Evolutionary conservation across 495 filamentous ascomycete genomes (phyloP), one percentile per base, ranked within the genome.

Genomic region (Penicillium longicatenatum): DNA sequence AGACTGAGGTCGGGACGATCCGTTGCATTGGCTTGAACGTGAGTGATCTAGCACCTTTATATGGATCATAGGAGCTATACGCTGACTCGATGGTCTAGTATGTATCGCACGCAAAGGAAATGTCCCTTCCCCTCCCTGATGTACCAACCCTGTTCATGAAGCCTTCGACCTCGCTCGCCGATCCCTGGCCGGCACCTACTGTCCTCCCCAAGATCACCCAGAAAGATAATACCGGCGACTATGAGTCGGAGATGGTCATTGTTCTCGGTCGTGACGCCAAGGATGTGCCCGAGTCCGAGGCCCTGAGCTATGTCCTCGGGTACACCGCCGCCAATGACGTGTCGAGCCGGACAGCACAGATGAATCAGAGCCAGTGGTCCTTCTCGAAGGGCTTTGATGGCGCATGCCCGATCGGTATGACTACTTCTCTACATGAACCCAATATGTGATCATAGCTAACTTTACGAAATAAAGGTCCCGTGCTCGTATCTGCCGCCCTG

Each of bases 381-480:
- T 75, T 92, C 4, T 90, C 89, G 3, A 95, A 95, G 73, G 89
- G 90, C 1, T 93, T 92, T 63, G 91, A 95, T 68, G 86, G 86
- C 33, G 86, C 87, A 75, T 91, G 89, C 43, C 91, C 90, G 0
- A 86, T 84, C 60, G 91, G 90, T 77, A 54, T 43, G 64, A 56
- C 39, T 30, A 29, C 43, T 47, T 14, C 6, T 29, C 4, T 35
- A 44, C 20, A 21, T 7, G 1, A 1, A 44, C 5, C 16, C n/a
- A n/a, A n/a, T 20, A 7, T 5, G 20, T 29, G 20, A 43, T 20
- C n/a, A 3, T 19, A 30, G 29, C 46, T 49, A 30, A 49, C 16
- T n/a, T 31, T 9, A 20, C 2, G 14, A 6, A 39, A 24, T 24
- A 2, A 46, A 76, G 82, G 83, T 10, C 83, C 84, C 8, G 75